Evolutionary conservation across 257 asterid genomes (phyloP).

Genomic region (Henckelia pumila): DNA sequence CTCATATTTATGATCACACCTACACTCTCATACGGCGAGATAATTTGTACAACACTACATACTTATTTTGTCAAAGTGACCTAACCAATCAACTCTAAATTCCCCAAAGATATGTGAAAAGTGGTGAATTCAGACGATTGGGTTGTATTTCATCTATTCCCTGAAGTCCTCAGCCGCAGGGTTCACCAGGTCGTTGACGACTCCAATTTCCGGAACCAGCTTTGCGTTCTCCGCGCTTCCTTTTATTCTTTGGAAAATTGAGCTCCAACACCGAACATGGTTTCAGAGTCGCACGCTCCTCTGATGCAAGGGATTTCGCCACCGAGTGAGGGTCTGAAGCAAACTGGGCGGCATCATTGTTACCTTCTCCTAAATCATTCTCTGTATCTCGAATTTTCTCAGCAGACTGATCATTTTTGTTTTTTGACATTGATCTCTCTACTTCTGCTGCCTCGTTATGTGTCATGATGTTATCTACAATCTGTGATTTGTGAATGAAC

Average conservation of each 20-base stretch:
- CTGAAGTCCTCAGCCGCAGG: constrained; percentile 40
- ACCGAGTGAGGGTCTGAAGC: constrained; percentile 30
- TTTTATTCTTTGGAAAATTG: constrained; percentile 64
- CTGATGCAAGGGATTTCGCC: constrained; percentile 27
- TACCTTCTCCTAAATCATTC: constrained; percentile 55
- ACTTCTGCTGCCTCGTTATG: constrained; percentile 55
- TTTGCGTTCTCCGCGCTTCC: constrained; percentile 87
- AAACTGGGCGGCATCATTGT: constrained; percentile 31
- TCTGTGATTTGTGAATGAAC: constrained; percentile 60
- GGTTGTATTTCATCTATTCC: background rate
- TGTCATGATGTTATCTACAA: constrained; percentile 69
- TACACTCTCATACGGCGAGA: background rate
- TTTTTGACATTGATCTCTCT: constrained; percentile 39
- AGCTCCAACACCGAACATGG: constrained; percentile 50
- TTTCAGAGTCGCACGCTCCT: constrained; percentile 36
- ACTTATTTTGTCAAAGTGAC: background rate
- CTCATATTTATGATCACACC: background rate
- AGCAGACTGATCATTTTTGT: constrained; percentile 30
- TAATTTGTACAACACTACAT: background rate
- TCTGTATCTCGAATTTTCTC: constrained; percentile 45
- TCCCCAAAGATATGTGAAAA: background rate
- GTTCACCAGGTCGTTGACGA: constrained; percentile 55
- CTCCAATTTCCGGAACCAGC: constrained; percentile 72
- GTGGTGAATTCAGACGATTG: background rate
- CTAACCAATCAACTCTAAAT: background rate